phyloP scores from a whole-genome alignment of 192 early-diverging fungal genomes.

The Mycoemilia scoparia region DNA sequence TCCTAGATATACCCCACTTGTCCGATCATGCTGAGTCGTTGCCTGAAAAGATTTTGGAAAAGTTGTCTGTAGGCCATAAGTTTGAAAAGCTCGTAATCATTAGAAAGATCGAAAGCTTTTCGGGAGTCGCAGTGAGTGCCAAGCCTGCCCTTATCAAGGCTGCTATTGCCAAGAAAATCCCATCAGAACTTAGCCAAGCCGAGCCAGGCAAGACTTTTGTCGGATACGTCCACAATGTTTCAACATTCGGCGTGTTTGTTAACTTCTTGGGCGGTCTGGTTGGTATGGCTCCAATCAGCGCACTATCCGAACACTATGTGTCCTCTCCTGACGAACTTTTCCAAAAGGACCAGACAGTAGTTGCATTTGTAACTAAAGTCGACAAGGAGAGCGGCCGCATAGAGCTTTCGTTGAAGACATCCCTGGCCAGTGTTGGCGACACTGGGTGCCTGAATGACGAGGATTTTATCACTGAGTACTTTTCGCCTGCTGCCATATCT shows the following conservation, averaged over 20 bases:
- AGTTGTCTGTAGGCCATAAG: conserved; percentile 8
- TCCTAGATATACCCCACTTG: conserved; percentile 36
- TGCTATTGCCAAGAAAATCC: conserved; percentile 27
- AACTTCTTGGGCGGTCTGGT: conserved; percentile 34
- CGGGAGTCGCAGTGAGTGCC: conserved; percentile 34
- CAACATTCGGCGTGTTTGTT: conserved; percentile 48
- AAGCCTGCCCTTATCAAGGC: conserved; percentile 45
- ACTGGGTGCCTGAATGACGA: conserved; percentile 22
- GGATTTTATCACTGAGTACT: conserved; percentile 35
- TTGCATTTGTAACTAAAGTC: conserved; percentile 36
- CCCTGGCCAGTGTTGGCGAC: conserved; percentile 20
- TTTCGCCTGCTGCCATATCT: conserved; percentile 17
- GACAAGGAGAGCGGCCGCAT: conserved; percentile 30
- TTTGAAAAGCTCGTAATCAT: conserved; percentile 42
- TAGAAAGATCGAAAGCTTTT: conserved; percentile 23
- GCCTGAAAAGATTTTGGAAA: conserved; percentile 9
- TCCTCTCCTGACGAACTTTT: conserved; percentile 33
- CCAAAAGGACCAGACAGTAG: conserved; percentile 46
- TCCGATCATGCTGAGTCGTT: conserved; percentile 38
- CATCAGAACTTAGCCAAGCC: conserved; percentile 17
- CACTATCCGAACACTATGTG: conserved; percentile 46
- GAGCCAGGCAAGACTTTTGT: conserved; percentile 36
- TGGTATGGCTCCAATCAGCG: conserved; percentile 35
- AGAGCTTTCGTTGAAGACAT: conserved; percentile 49
- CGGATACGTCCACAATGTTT: conserved; percentile 42